Evolutionary conservation across 768 basidiomycete genomes (phyloP).

Genomic region (Amanita phalloides): DNA sequence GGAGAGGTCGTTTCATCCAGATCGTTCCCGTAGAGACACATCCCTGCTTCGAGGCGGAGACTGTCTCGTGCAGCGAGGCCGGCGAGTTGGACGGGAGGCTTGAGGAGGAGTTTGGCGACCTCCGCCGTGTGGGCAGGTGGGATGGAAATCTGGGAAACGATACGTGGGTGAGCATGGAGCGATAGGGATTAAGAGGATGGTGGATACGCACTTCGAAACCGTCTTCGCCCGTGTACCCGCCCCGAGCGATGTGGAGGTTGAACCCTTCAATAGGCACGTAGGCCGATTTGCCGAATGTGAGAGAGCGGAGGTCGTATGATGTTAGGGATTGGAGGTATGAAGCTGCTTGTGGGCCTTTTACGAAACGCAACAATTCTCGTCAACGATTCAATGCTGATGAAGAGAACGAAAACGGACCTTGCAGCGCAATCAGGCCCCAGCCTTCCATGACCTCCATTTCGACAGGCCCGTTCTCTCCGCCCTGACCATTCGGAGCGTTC

Average conservation of each 20-base stretch:
- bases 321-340: constrained; percentile 70
- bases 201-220: constrained; percentile 71
- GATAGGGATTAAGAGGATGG: not conserved
- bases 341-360: constrained; percentile 70
- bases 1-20: constrained; percentile 80
- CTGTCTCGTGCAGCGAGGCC: constrained; percentile 92
- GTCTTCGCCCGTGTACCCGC: constrained; percentile 98
- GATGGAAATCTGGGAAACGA: constrained; percentile 62
- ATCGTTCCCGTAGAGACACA: constrained; percentile 95
- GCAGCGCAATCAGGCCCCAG: constrained; percentile 86
- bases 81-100: constrained; percentile 65
- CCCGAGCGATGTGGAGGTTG: constrained; percentile 81
- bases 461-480: constrained; percentile 43
- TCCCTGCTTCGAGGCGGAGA: constrained; percentile 89
- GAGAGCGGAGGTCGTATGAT: constrained; percentile 54
- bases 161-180: not conserved
- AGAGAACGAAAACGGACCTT: constrained; percentile 38
- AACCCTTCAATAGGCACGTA: constrained; percentile 71
- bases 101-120: constrained; percentile 55
- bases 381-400: not conserved
- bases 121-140: constrained; percentile 68
- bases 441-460: constrained; percentile 72
- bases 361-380: not conserved
- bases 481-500: constrained; percentile 44
- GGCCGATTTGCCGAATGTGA: constrained; percentile 82